phyloP scores from a whole-genome alignment of 2,329 filamentous ascomycete genomes.

The Trichophyton simii region DNA sequence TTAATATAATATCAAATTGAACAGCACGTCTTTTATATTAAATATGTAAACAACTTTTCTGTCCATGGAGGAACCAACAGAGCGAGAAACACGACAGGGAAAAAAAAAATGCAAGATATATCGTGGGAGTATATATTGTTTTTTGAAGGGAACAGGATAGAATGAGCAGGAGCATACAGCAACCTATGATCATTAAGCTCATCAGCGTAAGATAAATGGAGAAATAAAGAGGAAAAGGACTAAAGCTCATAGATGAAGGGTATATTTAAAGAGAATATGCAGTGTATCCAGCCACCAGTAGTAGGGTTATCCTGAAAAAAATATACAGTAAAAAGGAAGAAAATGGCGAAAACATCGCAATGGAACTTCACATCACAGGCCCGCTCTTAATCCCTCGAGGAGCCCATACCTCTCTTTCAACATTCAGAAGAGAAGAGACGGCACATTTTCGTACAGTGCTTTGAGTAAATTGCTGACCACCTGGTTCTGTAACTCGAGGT shows the following conservation, averaged over 20 bases:
- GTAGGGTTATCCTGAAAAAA: not conserved
- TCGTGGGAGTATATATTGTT: not conserved
- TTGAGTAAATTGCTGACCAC: not conserved
- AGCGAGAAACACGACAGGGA: not conserved
- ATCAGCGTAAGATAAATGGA: not conserved
- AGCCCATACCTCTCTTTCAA: conserved; percentile 12
- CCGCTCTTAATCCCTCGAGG: conserved; percentile 6
- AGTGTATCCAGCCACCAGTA: not conserved
- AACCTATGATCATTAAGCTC: not conserved
- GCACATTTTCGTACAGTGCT: conserved; percentile 17
- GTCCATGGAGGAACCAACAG: not conserved
- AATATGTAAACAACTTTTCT: not conserved
- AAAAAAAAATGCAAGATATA: not conserved
- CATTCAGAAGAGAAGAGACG: conserved; percentile 17
- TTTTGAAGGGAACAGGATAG: not conserved
- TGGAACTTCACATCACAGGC: not conserved
- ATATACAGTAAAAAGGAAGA: not conserved
- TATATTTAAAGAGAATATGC: not conserved
- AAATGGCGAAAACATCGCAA: not conserved
- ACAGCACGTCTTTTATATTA: not conserved
- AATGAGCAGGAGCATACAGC: not conserved
- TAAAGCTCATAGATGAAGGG: not conserved
- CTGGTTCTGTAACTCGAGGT: not conserved
- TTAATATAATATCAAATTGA: not conserved
- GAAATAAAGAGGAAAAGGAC: not conserved